These are phyloP conservation scores for Aspergillus tamarii DNA, from an alignment of 2,329 filamentous ascomycete genomes.

Conservation along the genomic window DNA sequence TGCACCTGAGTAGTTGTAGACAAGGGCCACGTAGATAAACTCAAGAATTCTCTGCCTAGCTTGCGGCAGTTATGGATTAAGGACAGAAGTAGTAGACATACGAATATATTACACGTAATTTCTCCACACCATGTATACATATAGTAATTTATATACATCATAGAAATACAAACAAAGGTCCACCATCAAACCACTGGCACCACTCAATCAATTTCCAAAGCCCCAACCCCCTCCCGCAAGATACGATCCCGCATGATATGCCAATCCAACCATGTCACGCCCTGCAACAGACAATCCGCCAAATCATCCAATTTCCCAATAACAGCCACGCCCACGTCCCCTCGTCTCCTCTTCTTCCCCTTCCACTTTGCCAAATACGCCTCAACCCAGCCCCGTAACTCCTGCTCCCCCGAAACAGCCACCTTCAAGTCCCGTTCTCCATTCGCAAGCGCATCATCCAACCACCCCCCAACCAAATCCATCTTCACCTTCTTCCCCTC, in stretches of 20 bases:
- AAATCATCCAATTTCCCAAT: slow-evolving; percentile 76
- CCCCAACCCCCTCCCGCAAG: slow-evolving; percentile 24
- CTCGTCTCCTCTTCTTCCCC: slow-evolving; percentile 10
- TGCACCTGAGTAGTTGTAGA: neutral
- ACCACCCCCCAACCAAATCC: slow-evolving; percentile 61
- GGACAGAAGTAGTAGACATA: no score
- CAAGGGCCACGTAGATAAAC: neutral
- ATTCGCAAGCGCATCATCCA: neutral
- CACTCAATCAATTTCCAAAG: slow-evolving; percentile 13
- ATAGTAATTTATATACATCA: neutral
- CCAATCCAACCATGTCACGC: slow-evolving; percentile 76
- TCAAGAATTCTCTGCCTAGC: no score
- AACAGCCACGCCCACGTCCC: slow-evolving; percentile 3
- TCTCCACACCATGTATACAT: neutral
- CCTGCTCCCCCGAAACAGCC: slow-evolving; percentile 9
- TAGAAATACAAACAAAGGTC: neutral
- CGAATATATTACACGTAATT: neutral
- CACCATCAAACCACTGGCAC: neutral
- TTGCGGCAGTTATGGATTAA: no score
- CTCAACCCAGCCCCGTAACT: slow-evolving; percentile 26
- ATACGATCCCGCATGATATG: slow-evolving; percentile 49
- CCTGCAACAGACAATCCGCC: slow-evolving; percentile 78
- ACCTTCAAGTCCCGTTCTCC: neutral
- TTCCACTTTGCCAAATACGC: slow-evolving; percentile 37
- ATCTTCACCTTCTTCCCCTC: slow-evolving; percentile 62